phyloP scores from a whole-genome alignment of 345 rosid species.

The Ceriops tagal region DNA sequence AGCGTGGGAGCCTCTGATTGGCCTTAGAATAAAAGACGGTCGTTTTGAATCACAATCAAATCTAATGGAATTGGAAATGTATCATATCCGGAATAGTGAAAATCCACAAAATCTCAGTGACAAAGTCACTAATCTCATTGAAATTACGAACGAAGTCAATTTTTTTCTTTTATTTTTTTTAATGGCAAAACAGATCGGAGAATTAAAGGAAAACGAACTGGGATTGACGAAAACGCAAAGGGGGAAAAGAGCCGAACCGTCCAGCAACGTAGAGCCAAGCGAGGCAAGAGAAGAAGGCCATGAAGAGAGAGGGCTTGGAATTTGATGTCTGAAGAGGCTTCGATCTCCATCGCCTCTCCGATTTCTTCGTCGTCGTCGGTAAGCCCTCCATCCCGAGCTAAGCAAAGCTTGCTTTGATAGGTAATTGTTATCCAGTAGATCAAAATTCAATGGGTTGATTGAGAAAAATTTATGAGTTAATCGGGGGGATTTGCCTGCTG shows the following conservation, averaged over 20 bases:
- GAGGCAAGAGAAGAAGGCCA: slow-evolving; percentile 87
- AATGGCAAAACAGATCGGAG: slow-evolving; percentile 5
- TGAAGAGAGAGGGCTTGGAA: slow-evolving; percentile 60
- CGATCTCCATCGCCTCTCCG: slow-evolving; percentile 69
- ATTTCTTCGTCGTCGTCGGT: slow-evolving; percentile 44
- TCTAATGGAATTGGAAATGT: too few species aligned
- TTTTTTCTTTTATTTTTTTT: not conserved
- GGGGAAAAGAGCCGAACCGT: slow-evolving; percentile 39
- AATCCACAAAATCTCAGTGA: too few species aligned
- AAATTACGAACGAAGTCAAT: too few species aligned
- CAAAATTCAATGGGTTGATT: not conserved
- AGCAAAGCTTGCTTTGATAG: not conserved
- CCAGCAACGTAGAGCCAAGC: slow-evolving; percentile 99
- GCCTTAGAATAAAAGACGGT: too few species aligned
- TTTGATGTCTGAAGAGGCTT: slow-evolving; percentile 41
- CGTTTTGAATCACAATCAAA: too few species aligned
- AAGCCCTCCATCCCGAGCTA: slow-evolving; percentile 51
- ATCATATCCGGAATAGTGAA: too few species aligned
- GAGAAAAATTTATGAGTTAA: not conserved
- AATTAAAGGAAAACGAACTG: not conserved
- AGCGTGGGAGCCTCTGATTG: too few species aligned
- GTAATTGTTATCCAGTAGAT: not conserved
- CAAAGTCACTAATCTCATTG: too few species aligned
- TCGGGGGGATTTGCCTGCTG: too few species aligned
- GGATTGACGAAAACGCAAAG: not conserved